Evolutionary conservation across 2,329 filamentous ascomycete genomes (phyloP), one percentile per base, ranked within the genome.

Genomic region (Scopulariopsis brevicaulis): DNA sequence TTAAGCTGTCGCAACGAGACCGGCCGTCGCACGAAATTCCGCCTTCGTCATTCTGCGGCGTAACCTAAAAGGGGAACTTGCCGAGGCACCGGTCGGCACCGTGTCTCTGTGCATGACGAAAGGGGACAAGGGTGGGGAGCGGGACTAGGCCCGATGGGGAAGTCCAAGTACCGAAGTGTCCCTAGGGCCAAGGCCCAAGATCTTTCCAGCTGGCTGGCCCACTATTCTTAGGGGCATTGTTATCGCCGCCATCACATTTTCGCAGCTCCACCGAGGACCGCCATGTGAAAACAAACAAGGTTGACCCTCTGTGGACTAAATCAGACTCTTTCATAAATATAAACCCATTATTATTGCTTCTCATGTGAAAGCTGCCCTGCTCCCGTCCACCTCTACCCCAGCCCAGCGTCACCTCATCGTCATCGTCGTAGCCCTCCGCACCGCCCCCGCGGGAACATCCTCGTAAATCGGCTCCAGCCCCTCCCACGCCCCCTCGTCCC

Each of bases 391-490:
- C 24, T 22, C 8, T 22, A 48, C 15, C 15, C 10, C 43, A 18
- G 15, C 43, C 3, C 46, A 50, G 5, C 20, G 22, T 58, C 50
- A 53, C 48, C 28, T 20, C 48, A 40, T 40, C 22, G 35, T 37
- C 48, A 53, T 58, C 15, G 55, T 56, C 25, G 61, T 62, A 8
- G 48, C 51, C 32, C 55, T 48, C 54, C 60, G 56, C 15, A 50
- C 37, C 14, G 60, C 55, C 25, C 53, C 58, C 7, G 46, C 58
- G 25, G 54, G 58, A 37, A 55, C 60, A 53, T 74, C 68, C 37
- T 74, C 67, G 68, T 86, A 96, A 59, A 96, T 86, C 64, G 88
- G 85, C 73, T 96, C 90, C 69, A 91, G 66, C 25, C 83, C 80
- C 61, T 82, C 81, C 91, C 92, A 89, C 57, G 76, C 77, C 65